phyloP scores from a whole-genome alignment of 2,329 filamentous ascomycete genomes.

The Lithohypha guttulata region DNA sequence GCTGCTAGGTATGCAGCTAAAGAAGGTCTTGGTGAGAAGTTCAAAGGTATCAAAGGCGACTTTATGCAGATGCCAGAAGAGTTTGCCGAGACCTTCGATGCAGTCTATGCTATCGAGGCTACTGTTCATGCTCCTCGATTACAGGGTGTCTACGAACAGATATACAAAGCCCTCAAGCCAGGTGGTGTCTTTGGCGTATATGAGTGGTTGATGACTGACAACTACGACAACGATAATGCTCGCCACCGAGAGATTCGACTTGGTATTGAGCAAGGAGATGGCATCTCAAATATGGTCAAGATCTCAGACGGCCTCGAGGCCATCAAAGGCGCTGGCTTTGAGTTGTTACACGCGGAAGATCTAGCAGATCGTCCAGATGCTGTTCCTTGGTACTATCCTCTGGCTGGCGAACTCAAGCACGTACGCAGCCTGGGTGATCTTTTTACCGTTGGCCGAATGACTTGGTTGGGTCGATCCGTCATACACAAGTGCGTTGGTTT shows the following conservation, averaged over 20 bases:
- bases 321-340: slow-evolving; percentile 79
- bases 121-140: slow-evolving; percentile 89
- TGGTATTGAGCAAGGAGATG: slow-evolving; percentile 89
- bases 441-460: slow-evolving; percentile 77
- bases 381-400: slow-evolving; percentile 87
- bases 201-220: slow-evolving; percentile 97
- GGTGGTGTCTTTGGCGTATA: slow-evolving; percentile 94
- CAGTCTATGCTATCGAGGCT: slow-evolving; percentile 93
- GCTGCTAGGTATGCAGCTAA: slow-evolving; percentile 75
- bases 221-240: slow-evolving; percentile 80
- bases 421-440: slow-evolving; percentile 64
- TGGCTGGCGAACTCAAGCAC: slow-evolving; percentile 76
- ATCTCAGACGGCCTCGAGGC: slow-evolving; percentile 69
- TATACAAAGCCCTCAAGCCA: slow-evolving; percentile 89
- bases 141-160: slow-evolving; percentile 86
- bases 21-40: slow-evolving; percentile 68
- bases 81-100: slow-evolving; percentile 65
- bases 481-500: slow-evolving; percentile 67
- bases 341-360: slow-evolving; percentile 74
- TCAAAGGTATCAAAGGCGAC: slow-evolving; percentile 85
- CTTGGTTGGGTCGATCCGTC: slow-evolving; percentile 63
- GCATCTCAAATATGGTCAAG: slow-evolving; percentile 95
- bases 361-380: slow-evolving; percentile 64
- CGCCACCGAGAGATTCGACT: slow-evolving; percentile 82
- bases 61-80: slow-evolving; percentile 95